Percentiles rank a stretch among this genome's conserved stretches.
Conservation (phyloP, 1,284 basidiomycete species). For the Cryptococcus sp. region DNA sequence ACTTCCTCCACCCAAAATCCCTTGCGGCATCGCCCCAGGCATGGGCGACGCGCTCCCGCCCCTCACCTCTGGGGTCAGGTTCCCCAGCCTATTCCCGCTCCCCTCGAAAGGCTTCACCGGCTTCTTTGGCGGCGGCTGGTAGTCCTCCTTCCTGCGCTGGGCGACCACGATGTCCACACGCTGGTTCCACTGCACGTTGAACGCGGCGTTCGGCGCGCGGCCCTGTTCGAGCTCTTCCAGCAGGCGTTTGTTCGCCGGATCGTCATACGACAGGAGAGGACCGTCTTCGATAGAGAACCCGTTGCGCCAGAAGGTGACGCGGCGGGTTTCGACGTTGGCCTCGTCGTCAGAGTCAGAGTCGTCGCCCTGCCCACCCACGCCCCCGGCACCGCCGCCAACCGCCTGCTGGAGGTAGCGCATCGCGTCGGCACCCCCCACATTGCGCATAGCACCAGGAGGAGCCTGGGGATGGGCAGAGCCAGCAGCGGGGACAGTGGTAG, state of each 20-base stretch:
- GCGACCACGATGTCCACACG: constrained; percentile 80
- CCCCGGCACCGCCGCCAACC: constrained; percentile 6
- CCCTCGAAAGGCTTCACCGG: constrained; percentile 63
- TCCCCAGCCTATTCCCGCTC: constrained; percentile 77
- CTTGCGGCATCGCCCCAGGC: constrained; percentile 57
- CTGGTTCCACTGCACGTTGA: constrained; percentile 76
- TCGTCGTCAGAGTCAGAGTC: constrained; percentile 26
- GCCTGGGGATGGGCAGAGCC: constrained; percentile 41
- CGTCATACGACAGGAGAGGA: constrained; percentile 76
- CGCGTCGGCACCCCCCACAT: constrained; percentile 8
- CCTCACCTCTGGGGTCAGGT: constrained; percentile 54
- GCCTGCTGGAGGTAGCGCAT: constrained; percentile 3
- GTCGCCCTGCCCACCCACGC: neutral
- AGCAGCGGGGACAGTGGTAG: constrained; percentile 68
- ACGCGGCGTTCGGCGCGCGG: constrained; percentile 70
- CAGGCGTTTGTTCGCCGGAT: constrained; percentile 69
- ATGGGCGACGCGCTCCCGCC: constrained; percentile 49
- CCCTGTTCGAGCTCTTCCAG: constrained; percentile 78
- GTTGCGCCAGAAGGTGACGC: constrained; percentile 89
- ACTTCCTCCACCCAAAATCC: constrained; percentile 7
- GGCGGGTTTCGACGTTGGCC: constrained; percentile 53
- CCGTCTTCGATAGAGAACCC: constrained; percentile 94
- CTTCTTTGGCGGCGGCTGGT: constrained; percentile 54
- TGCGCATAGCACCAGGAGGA: neutral
- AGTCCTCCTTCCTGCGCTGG: constrained; percentile 71